Conservation (phyloP, 2,329 filamentous ascomycete genomes). For the Cryphonectria naterciae region DNA sequence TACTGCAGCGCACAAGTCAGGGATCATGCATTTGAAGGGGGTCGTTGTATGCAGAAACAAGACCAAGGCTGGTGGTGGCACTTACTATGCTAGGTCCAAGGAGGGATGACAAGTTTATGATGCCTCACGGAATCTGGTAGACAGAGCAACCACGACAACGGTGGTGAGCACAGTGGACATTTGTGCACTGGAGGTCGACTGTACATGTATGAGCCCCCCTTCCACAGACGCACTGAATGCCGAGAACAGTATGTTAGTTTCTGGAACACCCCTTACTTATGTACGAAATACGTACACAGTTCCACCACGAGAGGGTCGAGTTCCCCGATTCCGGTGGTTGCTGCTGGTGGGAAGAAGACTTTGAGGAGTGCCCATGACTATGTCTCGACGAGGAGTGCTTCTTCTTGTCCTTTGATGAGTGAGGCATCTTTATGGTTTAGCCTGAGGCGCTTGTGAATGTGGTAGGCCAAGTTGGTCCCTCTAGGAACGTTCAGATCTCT, state of each 20-base stretch:
- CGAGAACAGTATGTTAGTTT: not conserved
- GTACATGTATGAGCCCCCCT: not conserved
- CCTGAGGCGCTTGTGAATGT: not conserved
- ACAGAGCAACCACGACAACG: not conserved
- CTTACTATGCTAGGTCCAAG: not conserved
- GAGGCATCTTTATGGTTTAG: not conserved
- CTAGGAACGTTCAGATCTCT: not conserved
- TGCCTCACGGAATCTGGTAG: not conserved
- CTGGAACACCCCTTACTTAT: not conserved
- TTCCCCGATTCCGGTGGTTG: not conserved
- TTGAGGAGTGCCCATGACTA: not conserved
- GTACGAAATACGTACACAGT: constrained; percentile 4
- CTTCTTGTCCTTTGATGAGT: not conserved
- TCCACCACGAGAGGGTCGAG: not conserved
- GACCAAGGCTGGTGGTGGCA: not conserved
- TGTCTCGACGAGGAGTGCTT: not conserved
- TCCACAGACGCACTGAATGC: not conserved
- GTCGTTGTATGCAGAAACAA: not conserved
- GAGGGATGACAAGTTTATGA: not conserved
- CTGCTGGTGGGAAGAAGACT: not conserved
- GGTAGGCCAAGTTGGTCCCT: not conserved
- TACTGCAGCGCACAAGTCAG: not conserved
- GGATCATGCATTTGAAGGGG: not conserved
- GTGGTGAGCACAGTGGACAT: not conserved
- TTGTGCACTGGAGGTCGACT: not conserved